Percentiles rank a stretch among this genome's conserved stretches.
phyloP scores from a whole-genome alignment of 1,284 basidiomycete genomes.

The Pseudozyma pruni region DNA sequence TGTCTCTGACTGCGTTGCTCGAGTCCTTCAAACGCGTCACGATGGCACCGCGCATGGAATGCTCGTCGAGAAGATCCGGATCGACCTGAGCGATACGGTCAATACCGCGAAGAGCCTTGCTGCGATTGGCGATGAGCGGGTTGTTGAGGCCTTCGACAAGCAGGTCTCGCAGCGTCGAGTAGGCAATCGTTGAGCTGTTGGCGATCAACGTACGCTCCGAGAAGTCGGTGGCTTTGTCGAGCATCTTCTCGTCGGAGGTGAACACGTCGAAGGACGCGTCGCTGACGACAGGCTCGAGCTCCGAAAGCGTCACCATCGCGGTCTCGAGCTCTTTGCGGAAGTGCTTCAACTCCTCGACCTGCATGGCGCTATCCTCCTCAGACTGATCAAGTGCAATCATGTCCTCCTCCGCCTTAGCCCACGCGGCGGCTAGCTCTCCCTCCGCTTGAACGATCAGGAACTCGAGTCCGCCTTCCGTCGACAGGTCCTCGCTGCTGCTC shows the following conservation, averaged over 20 bases:
- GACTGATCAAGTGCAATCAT: slow-evolving; percentile 11
- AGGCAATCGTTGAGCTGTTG: slow-evolving; percentile 52
- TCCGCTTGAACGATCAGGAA: slow-evolving; percentile 55
- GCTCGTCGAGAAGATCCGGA: slow-evolving; percentile 45
- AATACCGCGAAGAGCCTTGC: slow-evolving; percentile 58
- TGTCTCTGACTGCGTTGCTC: slow-evolving; percentile 92
- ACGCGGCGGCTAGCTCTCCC: slow-evolving; percentile 50
- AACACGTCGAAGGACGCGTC: slow-evolving; percentile 13
- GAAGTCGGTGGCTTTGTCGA: slow-evolving; percentile 25
- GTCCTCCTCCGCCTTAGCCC: slow-evolving; percentile 27
- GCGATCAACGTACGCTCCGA: slow-evolving; percentile 44
- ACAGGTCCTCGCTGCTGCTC: slow-evolving; percentile 43
- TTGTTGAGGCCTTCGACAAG: slow-evolving; percentile 54
- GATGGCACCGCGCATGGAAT: slow-evolving; percentile 71
- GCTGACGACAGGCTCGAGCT: slow-evolving; percentile 18
- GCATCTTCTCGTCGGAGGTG: slow-evolving; percentile 24
- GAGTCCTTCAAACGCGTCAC: slow-evolving; percentile 88
- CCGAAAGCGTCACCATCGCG: slow-evolving; percentile 36
- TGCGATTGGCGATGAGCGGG: slow-evolving; percentile 55
- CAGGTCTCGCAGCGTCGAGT: slow-evolving; percentile 29
- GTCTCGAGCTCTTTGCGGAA: slow-evolving; percentile 38
- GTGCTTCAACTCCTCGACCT: slow-evolving; percentile 27
- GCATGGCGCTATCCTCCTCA: slow-evolving; percentile 7
- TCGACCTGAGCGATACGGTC: slow-evolving; percentile 54
- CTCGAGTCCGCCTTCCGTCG: slow-evolving; percentile 43